Base-by-base conservation (phyloP, 2,329 filamentous ascomycete genomes). In the Colletotrichum lupini region DNA sequence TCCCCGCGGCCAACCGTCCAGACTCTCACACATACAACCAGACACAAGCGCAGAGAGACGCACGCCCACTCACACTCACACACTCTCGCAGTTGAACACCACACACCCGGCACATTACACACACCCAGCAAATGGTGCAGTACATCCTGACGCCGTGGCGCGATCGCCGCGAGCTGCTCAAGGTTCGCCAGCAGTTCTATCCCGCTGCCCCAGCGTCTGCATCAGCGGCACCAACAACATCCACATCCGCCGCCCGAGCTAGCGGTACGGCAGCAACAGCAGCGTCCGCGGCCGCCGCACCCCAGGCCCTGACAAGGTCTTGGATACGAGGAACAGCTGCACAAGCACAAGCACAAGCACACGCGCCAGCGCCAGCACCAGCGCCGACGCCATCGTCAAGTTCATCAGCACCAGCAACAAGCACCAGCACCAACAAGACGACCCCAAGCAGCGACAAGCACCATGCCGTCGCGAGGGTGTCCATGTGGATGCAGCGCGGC, bases 131-230 rank as follows among this genome's bases (percentile, higher is more conserved):
- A 66, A 93, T 93, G 91, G 90, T 92, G 32, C 90, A 92, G 79
- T 94, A 93, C 83, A 87, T 92, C 75, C 91, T 93, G 78, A 94
- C 92, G 67, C 92, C 92, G 42, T 95, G 93, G 93, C 91, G 92
- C 76, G 84, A 89, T 81, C 88, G 87, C 67, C 79, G 83, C 71
- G 92, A 95, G 80, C 89, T 95, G 74, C 87, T 94, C 70, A 81
- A 85, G 61, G 89, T 95, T 67, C 89, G 93, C 74, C 81, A 84
- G 66, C 88, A 92, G 76, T 88, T 95, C 76, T 95, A 93, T 81
- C 85, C 85, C 26, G 70, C 77, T 56, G 77, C 74, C 56, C 76
- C 73, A 55, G 53, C 56, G 28, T 42, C 59, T n/a, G 26, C 58
- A 63, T 55, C 67, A 19, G 16, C 60, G 55, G 62, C 53, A n/a